Percentiles rank a stretch among this genome's conserved stretches.
These are phyloP conservation scores for Ocimum tenuiflorum DNA, from an alignment of 257 asterid species.

Conservation along the genomic window DNA sequence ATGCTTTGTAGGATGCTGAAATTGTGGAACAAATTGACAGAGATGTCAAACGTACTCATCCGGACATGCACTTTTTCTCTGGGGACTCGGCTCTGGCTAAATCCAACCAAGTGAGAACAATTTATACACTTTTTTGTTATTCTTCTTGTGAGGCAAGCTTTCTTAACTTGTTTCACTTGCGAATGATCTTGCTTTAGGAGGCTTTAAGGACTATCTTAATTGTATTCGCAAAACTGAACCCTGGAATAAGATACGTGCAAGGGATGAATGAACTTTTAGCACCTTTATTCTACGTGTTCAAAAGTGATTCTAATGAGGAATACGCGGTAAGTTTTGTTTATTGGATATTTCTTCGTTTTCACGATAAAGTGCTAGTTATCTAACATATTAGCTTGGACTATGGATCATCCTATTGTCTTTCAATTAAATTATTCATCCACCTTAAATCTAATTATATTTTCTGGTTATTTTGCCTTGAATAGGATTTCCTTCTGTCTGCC, in stretches of 20 bases:
- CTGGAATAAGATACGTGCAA: slow-evolving; percentile 97
- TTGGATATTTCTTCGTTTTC: neutral
- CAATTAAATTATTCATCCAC: neutral
- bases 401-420: slow-evolving; percentile 7
- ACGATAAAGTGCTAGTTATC: neutral
- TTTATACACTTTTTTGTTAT: slow-evolving; percentile 5
- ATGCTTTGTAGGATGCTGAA: slow-evolving; percentile 62
- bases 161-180: slow-evolving; percentile 22
- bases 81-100: slow-evolving; percentile 74
- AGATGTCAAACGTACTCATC: slow-evolving; percentile 97
- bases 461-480: neutral
- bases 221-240: slow-evolving; percentile 86
- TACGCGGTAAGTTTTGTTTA: slow-evolving; percentile 46
- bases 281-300: slow-evolving; percentile 71
- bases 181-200: slow-evolving; percentile 48
- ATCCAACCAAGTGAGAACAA: slow-evolving; percentile 67
- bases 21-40: slow-evolving; percentile 93
- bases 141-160: slow-evolving; percentile 11
- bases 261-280: slow-evolving; percentile 98
- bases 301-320: slow-evolving; percentile 72
- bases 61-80: slow-evolving; percentile 82
- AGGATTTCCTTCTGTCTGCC: neutral
- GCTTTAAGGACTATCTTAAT: slow-evolving; percentile 63
- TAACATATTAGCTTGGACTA: neutral
- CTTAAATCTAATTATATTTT: neutral